These are phyloP conservation scores for Ramaria sp. DNA, from an alignment of 768 basidiomycete species.

Conservation along the genomic window DNA sequence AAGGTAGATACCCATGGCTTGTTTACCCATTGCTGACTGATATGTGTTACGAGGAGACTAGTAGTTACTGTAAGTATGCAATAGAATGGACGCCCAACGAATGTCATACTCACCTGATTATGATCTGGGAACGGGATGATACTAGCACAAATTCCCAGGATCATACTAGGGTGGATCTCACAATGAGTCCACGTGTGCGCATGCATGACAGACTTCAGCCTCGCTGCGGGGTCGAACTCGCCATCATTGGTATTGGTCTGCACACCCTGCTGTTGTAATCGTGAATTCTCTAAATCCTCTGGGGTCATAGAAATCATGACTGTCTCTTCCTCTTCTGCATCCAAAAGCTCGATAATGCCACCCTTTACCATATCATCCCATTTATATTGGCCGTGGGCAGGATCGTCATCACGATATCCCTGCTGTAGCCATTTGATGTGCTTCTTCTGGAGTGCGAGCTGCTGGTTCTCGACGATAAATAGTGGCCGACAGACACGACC, in stretches of 20 bases:
- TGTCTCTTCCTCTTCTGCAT: constrained; percentile 98
- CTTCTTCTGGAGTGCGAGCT: constrained; percentile 72
- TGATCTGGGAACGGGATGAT: constrained; percentile 99
- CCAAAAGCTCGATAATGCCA: constrained; percentile 87
- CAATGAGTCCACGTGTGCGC: constrained; percentile 97
- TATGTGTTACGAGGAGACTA: constrained; percentile 99
- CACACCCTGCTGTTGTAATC: constrained; percentile 50
- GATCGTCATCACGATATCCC: constrained; percentile 41
- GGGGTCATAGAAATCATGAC: constrained; percentile 99
- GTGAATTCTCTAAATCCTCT: constrained; percentile 84
- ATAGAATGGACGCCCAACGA: neutral
- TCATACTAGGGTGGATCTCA: constrained; percentile 99
- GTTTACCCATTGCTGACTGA: constrained; percentile 99
- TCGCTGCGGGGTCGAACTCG: constrained; percentile 78
- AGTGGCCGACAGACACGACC: constrained; percentile 95
- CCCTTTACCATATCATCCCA: constrained; percentile 81
- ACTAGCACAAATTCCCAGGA: constrained; percentile 94
- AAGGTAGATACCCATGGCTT: constrained; percentile 78
- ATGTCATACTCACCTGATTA: constrained; percentile 64
- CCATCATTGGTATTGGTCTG: constrained; percentile 50
- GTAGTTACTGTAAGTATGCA: neutral
- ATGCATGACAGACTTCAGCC: constrained; percentile 75
- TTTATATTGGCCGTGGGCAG: constrained; percentile 32
- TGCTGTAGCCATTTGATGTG: constrained; percentile 67
- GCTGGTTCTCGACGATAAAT: constrained; percentile 92